Evolutionary conservation across 163 green algal genomes (phyloP).

Genomic region (Coccomyxa subellipsoidea): DNA sequence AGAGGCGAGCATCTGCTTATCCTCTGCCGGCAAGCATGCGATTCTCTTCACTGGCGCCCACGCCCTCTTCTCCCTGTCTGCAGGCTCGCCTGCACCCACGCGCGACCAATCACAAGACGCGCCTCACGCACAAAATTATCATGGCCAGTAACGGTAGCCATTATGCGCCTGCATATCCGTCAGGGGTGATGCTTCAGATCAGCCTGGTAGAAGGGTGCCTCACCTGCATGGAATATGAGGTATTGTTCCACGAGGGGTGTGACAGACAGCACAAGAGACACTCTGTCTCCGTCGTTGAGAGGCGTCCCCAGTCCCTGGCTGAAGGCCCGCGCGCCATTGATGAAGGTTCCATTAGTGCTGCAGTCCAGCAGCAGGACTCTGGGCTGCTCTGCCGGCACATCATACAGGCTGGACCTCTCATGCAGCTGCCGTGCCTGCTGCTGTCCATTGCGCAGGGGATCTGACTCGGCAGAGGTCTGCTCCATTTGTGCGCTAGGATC

Average conservation of each 20-base stretch:
- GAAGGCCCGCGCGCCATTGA: conserved; percentile 41
- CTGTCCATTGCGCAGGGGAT: not conserved
- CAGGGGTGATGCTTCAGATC: no score
- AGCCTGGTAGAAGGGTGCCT: not conserved
- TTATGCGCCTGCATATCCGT: not conserved
- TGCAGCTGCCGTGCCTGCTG: not conserved
- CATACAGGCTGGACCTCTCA: not conserved
- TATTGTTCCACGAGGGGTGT: conserved; percentile 56
- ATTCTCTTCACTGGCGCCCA: not conserved
- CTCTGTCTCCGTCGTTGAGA: conserved; percentile 42
- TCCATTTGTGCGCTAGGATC: not conserved
- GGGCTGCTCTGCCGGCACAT: not conserved
- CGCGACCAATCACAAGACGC: no score
- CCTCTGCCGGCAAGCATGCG: not conserved
- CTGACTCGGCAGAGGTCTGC: not conserved
- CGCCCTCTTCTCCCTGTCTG: not conserved
- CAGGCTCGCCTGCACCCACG: not conserved
- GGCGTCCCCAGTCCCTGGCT: conserved; percentile 7
- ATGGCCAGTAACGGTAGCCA: not conserved
- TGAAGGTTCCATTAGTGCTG: conserved; percentile 58
- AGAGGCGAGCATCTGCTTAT: not conserved
- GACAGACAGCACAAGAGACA: conserved; percentile 57
- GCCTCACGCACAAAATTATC: no score
- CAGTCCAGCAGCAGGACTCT: conserved; percentile 37
- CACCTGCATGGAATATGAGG: conserved; percentile 42